Evolutionary conservation across 257 asterid species (phyloP).

Genomic region (Apocynum venetum): DNA sequence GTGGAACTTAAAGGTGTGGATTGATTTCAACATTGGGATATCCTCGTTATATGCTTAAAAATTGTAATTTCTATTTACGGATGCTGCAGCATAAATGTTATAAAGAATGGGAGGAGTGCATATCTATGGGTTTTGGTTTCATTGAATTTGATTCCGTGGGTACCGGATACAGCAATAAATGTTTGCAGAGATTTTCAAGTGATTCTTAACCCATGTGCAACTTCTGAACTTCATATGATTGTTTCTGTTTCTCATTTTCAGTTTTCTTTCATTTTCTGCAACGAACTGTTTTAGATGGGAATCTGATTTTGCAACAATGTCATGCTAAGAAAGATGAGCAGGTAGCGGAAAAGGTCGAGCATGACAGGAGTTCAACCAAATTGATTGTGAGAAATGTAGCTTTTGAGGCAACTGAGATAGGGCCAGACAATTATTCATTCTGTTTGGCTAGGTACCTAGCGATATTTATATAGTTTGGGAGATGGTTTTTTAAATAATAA

Average conservation of each 20-base stretch:
- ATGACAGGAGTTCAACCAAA: conserved; percentile 75
- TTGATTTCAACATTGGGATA: background rate
- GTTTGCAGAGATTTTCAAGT: conserved; percentile 85
- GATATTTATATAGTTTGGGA: background rate
- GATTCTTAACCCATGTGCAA: conserved; percentile 2
- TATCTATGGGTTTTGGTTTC: conserved; percentile 95
- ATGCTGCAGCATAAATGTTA: background rate
- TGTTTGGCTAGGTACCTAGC: conserved; percentile 77
- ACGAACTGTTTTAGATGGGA: conserved; percentile 94
- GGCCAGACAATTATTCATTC: conserved; percentile 71
- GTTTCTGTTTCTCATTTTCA: conserved; percentile 5
- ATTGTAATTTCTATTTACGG: background rate
- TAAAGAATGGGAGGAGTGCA: conserved; percentile 71
- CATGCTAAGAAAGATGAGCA: conserved; percentile 61
- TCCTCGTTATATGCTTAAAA: background rate
- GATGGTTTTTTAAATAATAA: background rate
- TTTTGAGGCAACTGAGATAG: conserved; percentile 93
- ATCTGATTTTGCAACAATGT: conserved; percentile 77
- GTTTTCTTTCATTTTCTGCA: conserved; percentile 29
- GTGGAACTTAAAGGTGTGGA: background rate
- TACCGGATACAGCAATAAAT: conserved; percentile 54
- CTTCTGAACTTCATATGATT: background rate
- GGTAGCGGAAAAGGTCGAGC: conserved; percentile 39
- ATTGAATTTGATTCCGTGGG: conserved; percentile 68
- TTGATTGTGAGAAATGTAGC: conserved; percentile 89